Base-by-base conservation (phyloP, 2,329 filamentous ascomycete species). In the Paraphoma sp. region DNA sequence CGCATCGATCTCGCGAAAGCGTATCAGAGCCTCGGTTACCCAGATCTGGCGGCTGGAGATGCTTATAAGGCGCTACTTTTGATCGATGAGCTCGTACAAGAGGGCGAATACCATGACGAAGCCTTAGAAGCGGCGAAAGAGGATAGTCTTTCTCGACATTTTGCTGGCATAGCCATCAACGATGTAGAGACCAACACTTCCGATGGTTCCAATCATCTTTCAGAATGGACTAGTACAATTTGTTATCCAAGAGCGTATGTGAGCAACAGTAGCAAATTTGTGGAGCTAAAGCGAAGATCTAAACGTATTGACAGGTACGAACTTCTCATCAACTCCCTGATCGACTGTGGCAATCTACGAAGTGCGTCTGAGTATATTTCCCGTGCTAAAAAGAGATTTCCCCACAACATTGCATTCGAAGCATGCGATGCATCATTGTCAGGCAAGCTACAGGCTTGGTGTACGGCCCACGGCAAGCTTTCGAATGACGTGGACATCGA, bases 61-160 rank as follows among this genome's bases (percentile, higher is more conserved):
- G 92, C 92, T 5, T 98, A 98, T 74, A 89, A 90, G 53, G 93
- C 93, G 1, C 83, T 98, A n/a, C 85, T 97, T 4, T 81, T 99
- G 45, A 85, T 90, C 14, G 94, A 98, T 71, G 92, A 95, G 63
- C 84, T 92, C 36, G 78, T 83, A 61, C 89, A 95, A 53, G 90
- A 94, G 59, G 85, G 86, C 40, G 93, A 97, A 75, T 96, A 93
- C 69, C 89, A 95, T 71, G 87, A 92, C 14, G 80, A 85, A 65
- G 88, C 89, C 8, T 64, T 82, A 6, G 84, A 86, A 49, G 80
- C 83, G 9, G 76, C 89, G 46, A 70, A 80, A 57, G 41, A 50
- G 14, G 73, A 75, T 51, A 63, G 67, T 36, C 28, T 61, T 9
- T 42, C 52, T 1, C 57, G 63, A 38, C 46, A 53, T 28, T 54